These are phyloP conservation scores for Teunomyces aglyptinius DNA, from an alignment of 805 yeast genomes.

Conservation along the genomic window DNA sequence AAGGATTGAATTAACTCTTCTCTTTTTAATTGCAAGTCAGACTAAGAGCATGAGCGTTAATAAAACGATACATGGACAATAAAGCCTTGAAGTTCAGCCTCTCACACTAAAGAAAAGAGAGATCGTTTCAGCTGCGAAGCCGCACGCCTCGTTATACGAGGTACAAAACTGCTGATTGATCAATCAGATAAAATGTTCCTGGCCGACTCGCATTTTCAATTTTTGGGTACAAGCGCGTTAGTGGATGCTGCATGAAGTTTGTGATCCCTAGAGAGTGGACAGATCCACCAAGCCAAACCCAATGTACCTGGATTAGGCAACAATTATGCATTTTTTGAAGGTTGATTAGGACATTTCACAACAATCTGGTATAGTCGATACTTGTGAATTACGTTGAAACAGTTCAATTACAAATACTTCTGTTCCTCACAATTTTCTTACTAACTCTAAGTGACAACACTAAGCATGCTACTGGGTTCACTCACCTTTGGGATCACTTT, in stretches of 20 bases:
- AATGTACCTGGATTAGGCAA: not conserved
- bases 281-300: not conserved
- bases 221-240: not conserved
- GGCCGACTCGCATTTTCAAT: slow-evolving; percentile 5
- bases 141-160: not conserved
- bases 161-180: slow-evolving; percentile 4
- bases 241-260: not conserved
- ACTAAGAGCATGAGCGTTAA: too few species aligned
- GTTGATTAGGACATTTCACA: not conserved
- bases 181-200: slow-evolving; percentile 7
- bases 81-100: too few species aligned
- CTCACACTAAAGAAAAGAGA: not conserved
- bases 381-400: not conserved
- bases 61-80: too few species aligned
- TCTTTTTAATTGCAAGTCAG: too few species aligned
- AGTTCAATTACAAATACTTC: not conserved
- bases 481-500: too few species aligned
- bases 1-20: too few species aligned
- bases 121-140: slow-evolving; percentile 2
- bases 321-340: not conserved
- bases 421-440: not conserved
- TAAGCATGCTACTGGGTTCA: too few species aligned
- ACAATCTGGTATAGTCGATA: not conserved
- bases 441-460: not conserved
- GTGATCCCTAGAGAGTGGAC: not conserved